Percentiles rank a stretch among this genome's conserved stretches.
These are phyloP conservation scores for Protomyces inouyei DNA, from an alignment of 1,139 yeast species.

Conservation along the genomic window DNA sequence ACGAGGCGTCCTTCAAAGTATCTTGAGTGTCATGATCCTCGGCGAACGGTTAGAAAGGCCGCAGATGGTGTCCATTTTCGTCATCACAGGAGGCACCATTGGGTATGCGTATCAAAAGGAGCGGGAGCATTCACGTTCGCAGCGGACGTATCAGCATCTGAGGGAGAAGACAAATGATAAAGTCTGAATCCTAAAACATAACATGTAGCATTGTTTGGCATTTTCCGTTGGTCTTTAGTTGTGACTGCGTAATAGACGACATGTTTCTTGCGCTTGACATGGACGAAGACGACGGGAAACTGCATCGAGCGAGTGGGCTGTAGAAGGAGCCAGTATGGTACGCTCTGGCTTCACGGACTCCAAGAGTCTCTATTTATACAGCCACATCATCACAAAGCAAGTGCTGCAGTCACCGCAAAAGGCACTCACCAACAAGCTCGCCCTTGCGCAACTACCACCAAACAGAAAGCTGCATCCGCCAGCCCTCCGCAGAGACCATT, in stretches of 20 bases:
- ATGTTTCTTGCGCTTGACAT: neutral
- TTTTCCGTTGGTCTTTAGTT: neutral
- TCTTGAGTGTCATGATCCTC: constrained; percentile 24
- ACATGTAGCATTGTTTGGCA: neutral
- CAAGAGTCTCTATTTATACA: constrained; percentile 6
- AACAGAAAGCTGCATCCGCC: constrained; percentile 20
- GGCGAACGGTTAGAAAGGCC: constrained; percentile 20
- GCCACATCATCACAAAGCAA: constrained; percentile 11
- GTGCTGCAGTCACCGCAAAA: constrained; percentile 11
- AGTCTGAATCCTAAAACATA: neutral
- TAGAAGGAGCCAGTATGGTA: neutral
- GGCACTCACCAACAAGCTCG: neutral
- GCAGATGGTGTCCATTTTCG: constrained; percentile 16
- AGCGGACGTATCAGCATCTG: neutral
- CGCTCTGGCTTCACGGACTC: constrained; percentile 5
- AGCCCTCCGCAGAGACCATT: constrained; percentile 17
- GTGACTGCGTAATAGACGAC: neutral
- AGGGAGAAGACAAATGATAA: neutral
- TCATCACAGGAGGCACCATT: constrained; percentile 26
- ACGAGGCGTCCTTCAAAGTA: constrained; percentile 27
- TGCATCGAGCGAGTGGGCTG: no score
- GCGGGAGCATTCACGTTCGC: neutral
- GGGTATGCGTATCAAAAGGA: constrained; percentile 19
- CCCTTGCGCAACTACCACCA: constrained; percentile 20
- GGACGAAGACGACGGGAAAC: neutral